These are phyloP conservation scores for Mycena galopus DNA, from an alignment of 768 basidiomycete genomes.

Conservation along the genomic window DNA sequence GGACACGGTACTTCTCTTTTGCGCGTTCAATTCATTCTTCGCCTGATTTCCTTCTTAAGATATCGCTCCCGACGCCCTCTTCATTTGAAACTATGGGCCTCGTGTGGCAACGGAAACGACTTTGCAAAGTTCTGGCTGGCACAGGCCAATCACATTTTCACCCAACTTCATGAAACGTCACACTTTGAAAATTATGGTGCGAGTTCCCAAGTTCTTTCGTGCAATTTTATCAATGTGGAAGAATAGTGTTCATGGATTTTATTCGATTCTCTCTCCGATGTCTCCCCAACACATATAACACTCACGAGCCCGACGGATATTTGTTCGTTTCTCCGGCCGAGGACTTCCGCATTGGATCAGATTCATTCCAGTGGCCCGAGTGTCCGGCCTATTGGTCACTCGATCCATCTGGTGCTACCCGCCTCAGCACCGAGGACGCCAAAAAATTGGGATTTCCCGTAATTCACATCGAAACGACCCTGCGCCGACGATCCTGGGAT, in stretches of 20 bases:
- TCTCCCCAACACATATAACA: too few species aligned
- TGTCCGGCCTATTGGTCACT: conserved; percentile 17
- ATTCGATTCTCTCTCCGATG: not conserved
- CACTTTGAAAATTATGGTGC: not conserved
- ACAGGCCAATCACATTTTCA: not conserved
- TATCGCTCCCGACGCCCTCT: not conserved
- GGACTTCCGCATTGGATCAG: not conserved
- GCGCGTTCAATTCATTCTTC: not conserved
- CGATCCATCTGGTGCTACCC: conserved; percentile 1
- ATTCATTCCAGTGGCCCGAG: not conserved
- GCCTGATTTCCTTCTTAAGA: too few species aligned
- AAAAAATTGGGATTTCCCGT: not conserved
- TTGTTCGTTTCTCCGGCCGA: not conserved
- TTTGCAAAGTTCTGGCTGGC: not conserved
- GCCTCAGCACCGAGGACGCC: not conserved
- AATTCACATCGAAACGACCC: too few species aligned
- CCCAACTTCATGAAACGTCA: not conserved
- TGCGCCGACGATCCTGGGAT: too few species aligned
- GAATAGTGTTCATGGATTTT: not conserved
- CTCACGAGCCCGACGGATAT: not conserved
- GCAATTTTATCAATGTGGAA: too few species aligned
- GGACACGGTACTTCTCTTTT: not conserved
- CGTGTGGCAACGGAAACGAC: not conserved
- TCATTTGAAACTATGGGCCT: not conserved
- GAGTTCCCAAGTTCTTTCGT: not conserved